Conservation (phyloP, 78 protist species). For the Planoprotostelium fungivorum region DNA sequence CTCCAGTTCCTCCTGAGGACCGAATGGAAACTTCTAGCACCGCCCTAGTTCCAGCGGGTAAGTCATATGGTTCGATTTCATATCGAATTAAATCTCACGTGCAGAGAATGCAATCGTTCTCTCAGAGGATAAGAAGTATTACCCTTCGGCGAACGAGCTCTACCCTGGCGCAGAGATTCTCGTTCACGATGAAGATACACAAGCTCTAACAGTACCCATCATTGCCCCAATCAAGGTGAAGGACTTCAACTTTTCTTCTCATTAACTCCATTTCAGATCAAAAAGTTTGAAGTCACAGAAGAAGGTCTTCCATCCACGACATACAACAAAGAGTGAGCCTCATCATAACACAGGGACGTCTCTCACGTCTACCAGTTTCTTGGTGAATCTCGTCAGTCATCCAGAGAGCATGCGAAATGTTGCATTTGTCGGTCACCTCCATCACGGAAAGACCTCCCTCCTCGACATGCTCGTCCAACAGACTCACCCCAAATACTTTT, state of each 20-base stretch:
- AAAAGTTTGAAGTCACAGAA: slow-evolving; percentile 19
- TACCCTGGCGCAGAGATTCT: slow-evolving; percentile 89
- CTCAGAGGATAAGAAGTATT: slow-evolving; percentile 97
- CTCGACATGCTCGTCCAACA: slow-evolving; percentile 85
- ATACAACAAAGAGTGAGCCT: slow-evolving; percentile 20
- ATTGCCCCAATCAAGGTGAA: slow-evolving; percentile 77
- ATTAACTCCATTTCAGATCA: slow-evolving; percentile 13
- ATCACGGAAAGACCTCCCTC: slow-evolving; percentile 93
- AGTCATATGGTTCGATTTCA: background rate
- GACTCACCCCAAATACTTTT: slow-evolving; percentile 80
- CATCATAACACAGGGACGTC: background rate
- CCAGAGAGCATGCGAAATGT: slow-evolving; percentile 90
- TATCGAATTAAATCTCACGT: background rate
- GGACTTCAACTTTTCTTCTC: slow-evolving; percentile 24
- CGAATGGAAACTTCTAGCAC: slow-evolving; percentile 41
- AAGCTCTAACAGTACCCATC: slow-evolving; percentile 92
- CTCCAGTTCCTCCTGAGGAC: slow-evolving; percentile 61
- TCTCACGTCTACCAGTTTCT: slow-evolving; percentile 11
- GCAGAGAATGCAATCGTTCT: slow-evolving; percentile 66
- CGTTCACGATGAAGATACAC: slow-evolving; percentile 98
- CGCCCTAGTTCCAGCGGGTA: slow-evolving; percentile 12
- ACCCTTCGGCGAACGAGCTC: slow-evolving; percentile 87
- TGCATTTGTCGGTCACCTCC: slow-evolving; percentile 82
- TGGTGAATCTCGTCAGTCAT: slow-evolving; percentile 45
- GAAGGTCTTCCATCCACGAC: slow-evolving; percentile 40